Conservation (phyloP, 2,329 filamentous ascomycete genomes). For the Leptographium wingfieldii region DNA sequence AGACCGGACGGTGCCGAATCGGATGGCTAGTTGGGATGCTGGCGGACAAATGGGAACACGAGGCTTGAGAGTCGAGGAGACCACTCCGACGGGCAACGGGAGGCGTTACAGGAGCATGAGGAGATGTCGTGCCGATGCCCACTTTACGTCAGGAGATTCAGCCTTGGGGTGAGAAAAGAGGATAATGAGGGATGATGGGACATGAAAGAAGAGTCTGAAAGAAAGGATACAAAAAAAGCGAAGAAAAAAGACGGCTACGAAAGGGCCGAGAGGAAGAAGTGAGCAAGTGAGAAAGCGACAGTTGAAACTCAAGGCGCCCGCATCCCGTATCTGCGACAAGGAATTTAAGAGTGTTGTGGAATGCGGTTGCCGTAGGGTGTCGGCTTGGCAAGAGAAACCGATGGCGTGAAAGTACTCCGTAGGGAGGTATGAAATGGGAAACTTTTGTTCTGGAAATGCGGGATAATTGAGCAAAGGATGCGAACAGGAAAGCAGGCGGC, state of each 20-base stretch:
- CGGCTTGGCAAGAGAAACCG: background rate
- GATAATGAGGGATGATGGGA: background rate
- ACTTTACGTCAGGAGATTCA: background rate
- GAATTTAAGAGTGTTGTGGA: background rate
- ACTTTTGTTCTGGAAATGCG: background rate
- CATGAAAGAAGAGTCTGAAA: background rate
- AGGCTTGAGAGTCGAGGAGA: background rate
- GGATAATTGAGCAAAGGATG: background rate
- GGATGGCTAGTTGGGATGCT: no score
- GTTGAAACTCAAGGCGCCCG: background rate
- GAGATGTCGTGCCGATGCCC: background rate
- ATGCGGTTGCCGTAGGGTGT: background rate
- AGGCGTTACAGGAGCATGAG: slow-evolving; percentile 1
- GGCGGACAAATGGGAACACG: background rate
- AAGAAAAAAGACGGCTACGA: background rate
- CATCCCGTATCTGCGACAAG: background rate
- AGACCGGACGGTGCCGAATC: no score
- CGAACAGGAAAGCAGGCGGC: background rate
- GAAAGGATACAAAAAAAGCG: background rate
- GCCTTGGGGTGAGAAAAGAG: background rate
- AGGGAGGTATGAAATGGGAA: background rate
- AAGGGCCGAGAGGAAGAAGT: background rate
- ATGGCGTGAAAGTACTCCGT: background rate
- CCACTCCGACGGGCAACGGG: background rate
- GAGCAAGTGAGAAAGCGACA: no score